phyloP scores from a whole-genome alignment of 164 flowering plant species.

The Chimonanthus salicifolius region DNA sequence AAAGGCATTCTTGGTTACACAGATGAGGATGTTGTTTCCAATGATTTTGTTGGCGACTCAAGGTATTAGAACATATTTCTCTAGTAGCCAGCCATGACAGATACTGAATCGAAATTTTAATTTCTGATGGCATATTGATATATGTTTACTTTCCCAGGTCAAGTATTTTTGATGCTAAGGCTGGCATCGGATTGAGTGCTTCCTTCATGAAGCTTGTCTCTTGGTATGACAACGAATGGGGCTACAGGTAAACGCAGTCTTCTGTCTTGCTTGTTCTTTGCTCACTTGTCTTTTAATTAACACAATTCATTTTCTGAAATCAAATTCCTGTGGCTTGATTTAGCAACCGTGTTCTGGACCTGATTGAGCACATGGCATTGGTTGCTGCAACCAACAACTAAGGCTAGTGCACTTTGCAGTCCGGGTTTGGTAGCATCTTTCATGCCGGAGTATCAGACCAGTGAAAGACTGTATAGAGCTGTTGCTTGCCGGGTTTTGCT shows the following conservation, averaged over 20 bases:
- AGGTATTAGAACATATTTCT: conserved; percentile 36
- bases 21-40: conserved; percentile 96
- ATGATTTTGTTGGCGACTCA: conserved; percentile 88
- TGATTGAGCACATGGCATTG: conserved; percentile 37
- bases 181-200: conserved; percentile 77
- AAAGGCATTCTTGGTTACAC: conserved; percentile 95
- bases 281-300: not conserved
- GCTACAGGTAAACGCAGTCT: conserved; percentile 66
- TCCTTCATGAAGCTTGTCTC: conserved; percentile 89
- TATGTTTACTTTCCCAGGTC: conserved; percentile 42
- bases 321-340: not conserved
- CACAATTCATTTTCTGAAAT: not conserved
- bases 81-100: not conserved
- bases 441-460: not conserved
- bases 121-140: not conserved
- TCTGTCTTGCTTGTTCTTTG: not conserved
- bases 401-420: not conserved
- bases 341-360: conserved; percentile 37
- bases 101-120: not conserved
- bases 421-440: not conserved
- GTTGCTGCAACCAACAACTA: conserved; percentile 20
- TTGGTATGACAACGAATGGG: conserved; percentile 99
- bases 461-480: not conserved
- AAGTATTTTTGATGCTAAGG: conserved; percentile 93
- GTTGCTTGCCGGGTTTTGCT: not conserved